Evolutionary conservation across 2,329 filamentous ascomycete species (phyloP).

Genomic region (Hymenoscyphus occultus): DNA sequence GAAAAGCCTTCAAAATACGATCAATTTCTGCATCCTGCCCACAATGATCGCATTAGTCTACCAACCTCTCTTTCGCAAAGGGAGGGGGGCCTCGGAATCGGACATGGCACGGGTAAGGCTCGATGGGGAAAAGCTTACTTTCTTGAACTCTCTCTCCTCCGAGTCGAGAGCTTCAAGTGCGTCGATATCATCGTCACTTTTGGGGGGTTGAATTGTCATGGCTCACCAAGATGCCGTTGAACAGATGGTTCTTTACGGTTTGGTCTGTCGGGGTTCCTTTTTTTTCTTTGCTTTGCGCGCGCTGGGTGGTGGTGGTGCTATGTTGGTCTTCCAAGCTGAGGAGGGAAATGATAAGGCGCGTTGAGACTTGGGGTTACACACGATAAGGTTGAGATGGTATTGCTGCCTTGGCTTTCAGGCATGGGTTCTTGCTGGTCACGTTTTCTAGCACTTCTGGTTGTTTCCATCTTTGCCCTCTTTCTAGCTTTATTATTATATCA

Average conservation of each 20-base stretch:
- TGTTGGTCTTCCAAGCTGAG: too few relatives aligned
- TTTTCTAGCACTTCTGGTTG: too few relatives aligned
- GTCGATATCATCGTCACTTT: constrained; percentile 59
- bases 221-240: constrained; percentile 30
- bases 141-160: constrained; percentile 87
- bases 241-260: constrained; percentile 16
- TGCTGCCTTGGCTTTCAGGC: too few relatives aligned
- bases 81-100: not conserved
- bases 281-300: not conserved
- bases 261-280: not conserved
- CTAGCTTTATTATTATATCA: too few relatives aligned
- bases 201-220: constrained; percentile 32
- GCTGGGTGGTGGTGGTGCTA: too few relatives aligned
- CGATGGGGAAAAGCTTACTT: constrained; percentile 49
- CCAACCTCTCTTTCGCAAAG: not conserved
- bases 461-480: too few relatives aligned
- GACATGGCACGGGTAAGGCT: not conserved
- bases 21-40: constrained; percentile 88
- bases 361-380: too few relatives aligned
- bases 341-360: too few relatives aligned
- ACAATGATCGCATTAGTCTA: not conserved
- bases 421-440: too few relatives aligned
- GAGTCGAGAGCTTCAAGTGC: constrained; percentile 77
- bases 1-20: constrained; percentile 87
- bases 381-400: too few relatives aligned